These are phyloP conservation scores for Wilcoxina mikolae DNA, from an alignment of 495 filamentous ascomycete species.

Conservation along the genomic window DNA sequence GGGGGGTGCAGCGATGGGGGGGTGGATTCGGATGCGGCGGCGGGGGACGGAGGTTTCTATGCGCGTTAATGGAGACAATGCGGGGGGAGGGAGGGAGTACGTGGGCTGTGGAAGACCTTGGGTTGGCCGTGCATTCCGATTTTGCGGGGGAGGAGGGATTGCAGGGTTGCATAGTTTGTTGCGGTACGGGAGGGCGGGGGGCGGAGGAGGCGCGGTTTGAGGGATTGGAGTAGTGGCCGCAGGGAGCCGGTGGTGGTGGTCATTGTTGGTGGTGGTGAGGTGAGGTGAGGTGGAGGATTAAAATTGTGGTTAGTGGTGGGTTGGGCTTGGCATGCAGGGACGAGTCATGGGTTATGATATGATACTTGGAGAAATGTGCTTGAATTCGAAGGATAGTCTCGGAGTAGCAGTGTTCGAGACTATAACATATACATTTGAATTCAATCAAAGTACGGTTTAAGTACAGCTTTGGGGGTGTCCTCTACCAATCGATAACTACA, in stretches of 20 bases:
- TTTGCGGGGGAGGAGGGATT: conserved; percentile 1
- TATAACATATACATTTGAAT: no score
- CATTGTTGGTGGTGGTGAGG: background rate
- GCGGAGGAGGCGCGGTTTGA: conserved; percentile 2
- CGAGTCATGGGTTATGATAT: no score
- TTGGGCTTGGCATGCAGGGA: no score
- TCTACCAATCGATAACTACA: background rate
- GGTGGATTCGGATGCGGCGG: conserved; percentile 21
- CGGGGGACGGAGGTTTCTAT: conserved; percentile 22
- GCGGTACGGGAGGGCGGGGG: background rate
- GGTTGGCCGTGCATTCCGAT: conserved; percentile 2
- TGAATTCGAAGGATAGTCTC: no score
- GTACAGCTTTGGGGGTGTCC: no score
- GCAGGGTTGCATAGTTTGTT: background rate
- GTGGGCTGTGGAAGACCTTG: conserved; percentile 20
- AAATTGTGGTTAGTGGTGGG: background rate
- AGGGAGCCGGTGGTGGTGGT: conserved; percentile 3
- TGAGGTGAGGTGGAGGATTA: background rate
- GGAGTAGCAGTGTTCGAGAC: no score
- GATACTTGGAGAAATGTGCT: no score
- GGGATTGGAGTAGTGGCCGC: conserved; percentile 9
- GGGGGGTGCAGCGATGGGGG: conserved; percentile 22
- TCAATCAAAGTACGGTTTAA: no score
- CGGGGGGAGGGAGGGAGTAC: conserved; percentile 28
- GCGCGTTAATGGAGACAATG: conserved; percentile 7